phyloP scores from a whole-genome alignment of 495 filamentous ascomycete genomes.

The Opeltia flavorubescens region DNA sequence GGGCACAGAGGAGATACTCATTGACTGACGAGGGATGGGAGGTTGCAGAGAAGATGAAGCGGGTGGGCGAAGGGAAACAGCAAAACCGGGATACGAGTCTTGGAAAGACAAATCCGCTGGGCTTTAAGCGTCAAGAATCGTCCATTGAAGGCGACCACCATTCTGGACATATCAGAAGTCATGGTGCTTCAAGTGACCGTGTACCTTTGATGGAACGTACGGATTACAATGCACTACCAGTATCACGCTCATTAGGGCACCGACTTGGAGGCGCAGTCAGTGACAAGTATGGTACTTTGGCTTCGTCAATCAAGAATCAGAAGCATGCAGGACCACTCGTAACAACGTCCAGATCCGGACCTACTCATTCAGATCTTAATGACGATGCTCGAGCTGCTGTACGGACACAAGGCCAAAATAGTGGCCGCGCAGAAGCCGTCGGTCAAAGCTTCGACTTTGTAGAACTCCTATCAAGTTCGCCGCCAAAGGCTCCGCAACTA shows the following conservation, averaged over 20 bases:
- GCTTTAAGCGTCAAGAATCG: too few species aligned
- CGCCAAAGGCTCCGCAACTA: background rate
- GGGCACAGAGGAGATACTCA: constrained; percentile 52
- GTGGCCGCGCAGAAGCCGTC: background rate
- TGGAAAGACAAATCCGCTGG: too few species aligned
- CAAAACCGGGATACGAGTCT: too few species aligned
- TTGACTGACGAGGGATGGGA: constrained; percentile 73
- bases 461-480: constrained; percentile 15
- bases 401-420: background rate
- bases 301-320: background rate
- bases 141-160: background rate
- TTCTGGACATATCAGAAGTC: background rate
- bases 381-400: background rate
- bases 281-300: constrained; percentile 13
- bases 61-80: constrained; percentile 11
- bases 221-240: background rate
- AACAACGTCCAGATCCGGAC: background rate
- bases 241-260: background rate
- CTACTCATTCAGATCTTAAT: background rate
- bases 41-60: constrained; percentile 53
- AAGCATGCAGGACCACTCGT: background rate
- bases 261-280: constrained; percentile 6
- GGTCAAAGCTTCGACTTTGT: background rate
- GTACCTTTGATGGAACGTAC: background rate
- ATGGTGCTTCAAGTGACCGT: background rate